Evolutionary conservation across 1,284 basidiomycete genomes (phyloP).

Genomic region (Fomitopsis schrenkii): DNA sequence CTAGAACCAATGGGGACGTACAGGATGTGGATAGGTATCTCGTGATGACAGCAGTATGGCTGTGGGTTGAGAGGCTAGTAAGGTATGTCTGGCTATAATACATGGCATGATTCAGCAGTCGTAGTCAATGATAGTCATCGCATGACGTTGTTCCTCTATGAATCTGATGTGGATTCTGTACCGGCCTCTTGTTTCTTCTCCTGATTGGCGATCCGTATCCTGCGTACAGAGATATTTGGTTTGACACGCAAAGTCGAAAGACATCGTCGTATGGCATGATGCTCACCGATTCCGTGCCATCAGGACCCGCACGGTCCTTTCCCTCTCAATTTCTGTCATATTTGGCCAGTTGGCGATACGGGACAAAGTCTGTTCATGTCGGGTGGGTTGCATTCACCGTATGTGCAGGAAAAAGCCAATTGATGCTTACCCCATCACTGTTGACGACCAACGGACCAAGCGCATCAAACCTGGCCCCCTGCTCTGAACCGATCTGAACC

Average conservation of each 20-base stretch:
- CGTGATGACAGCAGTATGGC: not conserved
- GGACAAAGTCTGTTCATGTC: constrained; percentile 41
- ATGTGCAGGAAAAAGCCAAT: not conserved
- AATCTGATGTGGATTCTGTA: not conserved
- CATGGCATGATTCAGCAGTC: not conserved
- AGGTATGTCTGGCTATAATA: not conserved
- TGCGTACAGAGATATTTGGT: not conserved
- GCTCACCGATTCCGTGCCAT: constrained; percentile 45
- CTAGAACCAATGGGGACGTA: too few species aligned
- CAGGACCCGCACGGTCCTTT: constrained; percentile 43
- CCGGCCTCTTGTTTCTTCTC: constrained; percentile 8
- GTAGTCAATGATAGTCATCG: too few species aligned
- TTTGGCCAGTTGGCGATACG: constrained; percentile 52
- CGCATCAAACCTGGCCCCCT: constrained; percentile 38
- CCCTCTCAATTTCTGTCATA: constrained; percentile 46
- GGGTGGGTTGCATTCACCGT: not conserved
- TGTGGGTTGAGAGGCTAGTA: too few species aligned
- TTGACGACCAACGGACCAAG: constrained; percentile 57
- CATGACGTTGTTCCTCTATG: not conserved
- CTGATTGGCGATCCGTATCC: constrained; percentile 17
- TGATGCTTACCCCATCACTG: constrained; percentile 43
- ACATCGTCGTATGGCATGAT: not conserved
- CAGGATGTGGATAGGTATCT: not conserved
- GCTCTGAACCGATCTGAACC: not conserved
- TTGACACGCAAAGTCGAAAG: not conserved